A percentile compares a stretch with the other conserved stretches of the same genome.
Evolutionary conservation across 352 stramenopile genomes (phyloP).

Genomic region (Pythium oligandrum): DNA sequence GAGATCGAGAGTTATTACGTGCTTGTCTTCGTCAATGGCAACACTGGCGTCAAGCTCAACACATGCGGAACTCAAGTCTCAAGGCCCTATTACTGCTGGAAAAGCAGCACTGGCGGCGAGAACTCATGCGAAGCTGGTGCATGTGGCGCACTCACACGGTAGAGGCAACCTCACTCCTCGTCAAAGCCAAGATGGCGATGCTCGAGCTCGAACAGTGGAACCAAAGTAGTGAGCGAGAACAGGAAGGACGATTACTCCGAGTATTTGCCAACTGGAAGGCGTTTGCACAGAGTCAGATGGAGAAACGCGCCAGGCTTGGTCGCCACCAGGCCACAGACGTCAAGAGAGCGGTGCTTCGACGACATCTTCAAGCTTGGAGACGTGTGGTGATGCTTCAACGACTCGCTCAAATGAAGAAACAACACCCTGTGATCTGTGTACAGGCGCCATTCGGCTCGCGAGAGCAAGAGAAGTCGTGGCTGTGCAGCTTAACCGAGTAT

Average conservation of each 20-base stretch:
- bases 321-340: too few species aligned
- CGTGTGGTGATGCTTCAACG: neutral
- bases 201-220: slow-evolving; percentile 1
- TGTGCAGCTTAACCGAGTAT: slow-evolving; percentile 6
- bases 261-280: too few species aligned
- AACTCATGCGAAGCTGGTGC: slow-evolving; percentile 4
- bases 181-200: slow-evolving; percentile 3
- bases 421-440: slow-evolving; percentile 7
- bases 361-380: neutral
- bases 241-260: too few species aligned
- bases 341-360: too few species aligned
- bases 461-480: neutral
- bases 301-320: too few species aligned
- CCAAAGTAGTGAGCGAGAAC: too few species aligned
- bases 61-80: too few species aligned
- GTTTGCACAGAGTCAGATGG: too few species aligned
- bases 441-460: neutral
- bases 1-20: too few species aligned
- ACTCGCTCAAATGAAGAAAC: neutral
- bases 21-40: too few species aligned
- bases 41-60: too few species aligned
- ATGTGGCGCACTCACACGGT: slow-evolving; percentile 2
- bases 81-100: too few species aligned
- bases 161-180: slow-evolving; percentile 4
- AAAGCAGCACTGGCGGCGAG: neutral